Conservation (phyloP, 148 eudicot species). For the Chenopodium formosanum region DNA sequence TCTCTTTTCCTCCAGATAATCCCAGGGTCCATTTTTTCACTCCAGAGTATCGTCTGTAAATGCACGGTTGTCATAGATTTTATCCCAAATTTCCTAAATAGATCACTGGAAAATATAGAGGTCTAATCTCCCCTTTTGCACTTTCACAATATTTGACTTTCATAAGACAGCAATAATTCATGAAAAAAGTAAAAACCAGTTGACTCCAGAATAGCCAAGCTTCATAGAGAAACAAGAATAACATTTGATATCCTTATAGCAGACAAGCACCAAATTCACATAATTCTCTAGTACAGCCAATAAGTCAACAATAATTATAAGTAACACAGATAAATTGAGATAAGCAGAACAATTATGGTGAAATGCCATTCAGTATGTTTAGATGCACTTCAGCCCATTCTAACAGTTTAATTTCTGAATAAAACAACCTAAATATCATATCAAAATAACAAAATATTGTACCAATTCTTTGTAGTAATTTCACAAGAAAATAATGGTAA, state of each 20-base stretch:
- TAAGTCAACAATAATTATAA: background rate
- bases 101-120: background rate
- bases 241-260: background rate
- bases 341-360: background rate
- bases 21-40: conserved; percentile 87
- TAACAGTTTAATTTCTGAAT: background rate
- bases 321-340: background rate
- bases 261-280: background rate
- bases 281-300: background rate
- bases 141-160: background rate
- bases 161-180: background rate
- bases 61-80: background rate
- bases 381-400: background rate
- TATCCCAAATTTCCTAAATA: background rate
- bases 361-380: background rate
- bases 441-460: background rate
- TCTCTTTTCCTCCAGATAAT: conserved; percentile 74
- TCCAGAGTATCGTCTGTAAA: conserved; percentile 65
- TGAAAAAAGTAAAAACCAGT: background rate
- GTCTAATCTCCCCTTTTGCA: background rate
- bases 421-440: background rate
- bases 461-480: background rate
- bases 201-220: background rate
- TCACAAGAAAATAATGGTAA: background rate
- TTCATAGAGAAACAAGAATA: background rate